A percentile compares a stretch with the other conserved stretches of the same genome.
Evolutionary conservation across 2,329 filamentous ascomycete species (phyloP).

Genomic region (Fusarium xylarioides): DNA sequence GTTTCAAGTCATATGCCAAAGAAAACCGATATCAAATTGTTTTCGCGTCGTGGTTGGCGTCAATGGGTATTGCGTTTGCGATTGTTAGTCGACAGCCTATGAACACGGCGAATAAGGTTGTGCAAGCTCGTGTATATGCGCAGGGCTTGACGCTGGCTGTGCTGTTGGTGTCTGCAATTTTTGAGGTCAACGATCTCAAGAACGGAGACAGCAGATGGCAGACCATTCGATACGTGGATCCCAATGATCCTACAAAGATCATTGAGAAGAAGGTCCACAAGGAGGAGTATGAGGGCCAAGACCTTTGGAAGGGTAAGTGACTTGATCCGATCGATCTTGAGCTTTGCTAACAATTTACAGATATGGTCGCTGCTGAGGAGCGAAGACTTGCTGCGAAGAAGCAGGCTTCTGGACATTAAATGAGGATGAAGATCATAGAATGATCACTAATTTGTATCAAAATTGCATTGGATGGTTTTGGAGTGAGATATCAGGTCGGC

Average conservation of each 20-base stretch:
- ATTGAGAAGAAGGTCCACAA: conserved; percentile 90
- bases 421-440: background rate
- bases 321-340: rapidly evolving
- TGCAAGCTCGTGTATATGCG: conserved; percentile 93
- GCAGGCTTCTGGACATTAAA: conserved; percentile 18
- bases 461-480: background rate
- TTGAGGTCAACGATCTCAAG: conserved; percentile 82
- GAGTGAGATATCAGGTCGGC: background rate
- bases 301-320: conserved; percentile 85
- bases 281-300: conserved; percentile 86
- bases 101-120: conserved; percentile 82
- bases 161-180: conserved; percentile 79
- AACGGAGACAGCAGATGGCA: conserved; percentile 82
- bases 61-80: conserved; percentile 78
- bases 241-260: conserved; percentile 83
- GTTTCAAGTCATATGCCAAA: conserved; percentile 75
- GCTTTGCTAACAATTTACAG: conserved; percentile 51
- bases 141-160: conserved; percentile 89
- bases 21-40: conserved; percentile 89
- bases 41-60: conserved; percentile 83
- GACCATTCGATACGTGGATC: conserved; percentile 81
- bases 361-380: conserved; percentile 87
- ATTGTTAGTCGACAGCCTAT: conserved; percentile 82
- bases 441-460: background rate
- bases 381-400: conserved; percentile 59